These are phyloP conservation scores for Micromonas pusilla DNA, from an alignment of 139 green algal species.

Conservation along the genomic window DNA sequence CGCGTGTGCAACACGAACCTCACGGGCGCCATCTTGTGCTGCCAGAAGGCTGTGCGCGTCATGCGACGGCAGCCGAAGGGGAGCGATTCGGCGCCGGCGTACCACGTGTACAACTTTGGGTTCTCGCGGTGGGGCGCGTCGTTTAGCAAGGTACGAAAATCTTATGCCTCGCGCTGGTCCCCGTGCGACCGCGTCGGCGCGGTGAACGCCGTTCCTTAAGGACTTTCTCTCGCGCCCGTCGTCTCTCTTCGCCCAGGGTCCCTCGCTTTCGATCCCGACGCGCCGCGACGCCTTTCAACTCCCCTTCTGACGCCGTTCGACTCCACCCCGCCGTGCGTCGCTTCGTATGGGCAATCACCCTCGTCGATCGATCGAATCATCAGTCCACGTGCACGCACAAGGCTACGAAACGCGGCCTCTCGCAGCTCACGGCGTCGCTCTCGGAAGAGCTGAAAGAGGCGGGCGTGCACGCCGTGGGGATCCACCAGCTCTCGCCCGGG, in stretches of 20 bases:
- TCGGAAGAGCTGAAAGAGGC: constrained; percentile 39
- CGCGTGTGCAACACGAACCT: neutral
- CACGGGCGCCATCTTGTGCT: neutral
- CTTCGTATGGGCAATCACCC: no score
- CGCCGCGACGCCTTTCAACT: no score
- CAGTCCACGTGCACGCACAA: constrained; percentile 50
- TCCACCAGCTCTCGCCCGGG: constrained; percentile 56
- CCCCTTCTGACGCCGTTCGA: no score
- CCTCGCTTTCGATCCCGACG: no score
- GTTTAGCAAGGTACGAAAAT: no score
- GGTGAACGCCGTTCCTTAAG: no score
- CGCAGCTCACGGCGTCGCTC: constrained; percentile 47
- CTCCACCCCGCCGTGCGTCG: no score
- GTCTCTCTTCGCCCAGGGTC: no score
- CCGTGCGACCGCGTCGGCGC: no score
- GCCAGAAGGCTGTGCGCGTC: neutral
- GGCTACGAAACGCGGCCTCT: constrained; percentile 49
- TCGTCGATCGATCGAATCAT: no score
- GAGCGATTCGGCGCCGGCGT: neutral
- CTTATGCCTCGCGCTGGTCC: no score
- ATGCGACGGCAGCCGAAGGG: neutral
- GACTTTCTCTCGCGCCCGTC: no score
- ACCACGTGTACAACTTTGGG: constrained; percentile 33
- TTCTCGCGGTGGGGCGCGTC: constrained; percentile 41
- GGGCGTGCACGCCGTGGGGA: constrained; percentile 37